Base-by-base conservation (phyloP, 2,329 filamentous ascomycete species). In the Lachnellula suecica region DNA sequence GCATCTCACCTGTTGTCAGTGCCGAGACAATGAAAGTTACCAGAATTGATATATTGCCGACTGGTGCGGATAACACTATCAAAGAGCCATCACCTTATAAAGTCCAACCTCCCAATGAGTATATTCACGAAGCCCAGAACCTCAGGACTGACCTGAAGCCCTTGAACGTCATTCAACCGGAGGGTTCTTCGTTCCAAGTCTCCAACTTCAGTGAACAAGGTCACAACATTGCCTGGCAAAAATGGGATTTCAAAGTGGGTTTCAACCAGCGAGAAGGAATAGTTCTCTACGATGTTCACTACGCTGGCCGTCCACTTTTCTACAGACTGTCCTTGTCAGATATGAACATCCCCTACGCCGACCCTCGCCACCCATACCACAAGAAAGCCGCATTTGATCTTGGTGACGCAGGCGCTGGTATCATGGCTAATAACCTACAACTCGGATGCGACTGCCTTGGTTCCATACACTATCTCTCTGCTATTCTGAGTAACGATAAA, bases 371-470 rank as follows among this genome's bases (percentile, higher is more conserved):
- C 45, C 85, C 85, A 2, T 88, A 78, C 67, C 83, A 87, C 70
- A 84, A 84, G 67, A 88, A 88, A 68, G 78, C 83, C 5, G 85
- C 85, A 0, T 88, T 88, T 59, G 85, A 89, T 66, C 75, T 88
- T 22, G 85, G 85, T 27, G 85, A 89, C 65, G 83, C 77, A 34
- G 79, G 84, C 27, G 83, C 83, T 11, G 84, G 85, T 41, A 75
- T 83, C 53, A 86, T 84, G 74, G 83, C 84, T 52, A 88, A 89
- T 65, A 83, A 88, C 64, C 73, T 89, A 2, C 79, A 85, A 60
- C 74, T 89, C 2, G 85, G 85, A 24, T 89, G 85, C 61, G 85
- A 89, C 65, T 89, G 85, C 61, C 73, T 88, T 1, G 85, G 85
- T 3, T 81, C 83, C 17, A 88, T 89, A 63, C 81, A 87, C 63